Base-by-base conservation (phyloP, 2,329 filamentous ascomycete genomes). In the Fusarium sp. region DNA sequence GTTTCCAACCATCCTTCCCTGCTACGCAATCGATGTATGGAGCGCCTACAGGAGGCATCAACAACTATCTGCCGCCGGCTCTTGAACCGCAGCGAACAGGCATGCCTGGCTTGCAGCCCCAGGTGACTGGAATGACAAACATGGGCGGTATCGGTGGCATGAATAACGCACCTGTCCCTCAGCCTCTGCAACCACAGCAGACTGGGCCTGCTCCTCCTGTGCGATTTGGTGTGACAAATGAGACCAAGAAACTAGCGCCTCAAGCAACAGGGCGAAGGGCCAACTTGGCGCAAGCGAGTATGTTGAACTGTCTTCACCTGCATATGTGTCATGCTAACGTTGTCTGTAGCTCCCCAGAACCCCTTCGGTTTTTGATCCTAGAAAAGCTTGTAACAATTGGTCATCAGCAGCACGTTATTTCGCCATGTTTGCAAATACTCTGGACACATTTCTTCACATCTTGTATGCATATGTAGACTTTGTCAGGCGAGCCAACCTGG, bases 241-340 rank as follows among this genome's bases (percentile, higher is more conserved):
- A 90, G 48, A 83, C 89, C 29, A 93, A 94, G 81, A 96, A 92
- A 79, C 82, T 98, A 74, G 86, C 88, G 64, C 90, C 94, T 29
- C 96, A 98, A 82, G 87, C 93, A 28, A 99, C 96, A 9, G 96
- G 96, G 69, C 86, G 92, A 74, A 90, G 92, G 83, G 96, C 96
- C 58, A 98, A 98, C 79, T 86, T 99, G 72, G 87, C 92, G 53
- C 93, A 97, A 89, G 96, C 96, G 76, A 99, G 95, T 98, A 91
- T 92, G 95, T 94, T 39, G 18, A 49, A 39, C 12, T 18, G 15
- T 10, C n/a, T 15, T 28, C 43, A 20, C 7, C 31, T 41, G 41
- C 18, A 12, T 56, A 31, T 46, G 31, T 6, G 13, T 8, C 49
- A n/a, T 56, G 46, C 69, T 77, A 43, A 77, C 58, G 33, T 43